Evolutionary conservation across 805 yeast genomes (phyloP), one percentile per base, ranked within the genome.

Genomic region (Saccharomycopsis sp.): DNA sequence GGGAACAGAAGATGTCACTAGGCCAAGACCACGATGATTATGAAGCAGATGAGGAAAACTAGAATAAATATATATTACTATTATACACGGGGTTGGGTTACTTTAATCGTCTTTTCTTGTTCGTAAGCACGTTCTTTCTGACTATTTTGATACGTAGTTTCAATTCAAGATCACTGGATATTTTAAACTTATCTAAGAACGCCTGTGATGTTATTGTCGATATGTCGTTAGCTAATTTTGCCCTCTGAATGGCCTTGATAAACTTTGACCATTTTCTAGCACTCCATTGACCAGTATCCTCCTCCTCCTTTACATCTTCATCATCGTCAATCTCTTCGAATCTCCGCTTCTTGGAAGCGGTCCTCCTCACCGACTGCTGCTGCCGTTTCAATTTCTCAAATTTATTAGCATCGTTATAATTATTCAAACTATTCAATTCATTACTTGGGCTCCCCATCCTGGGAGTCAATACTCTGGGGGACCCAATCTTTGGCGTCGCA

Each of bases 101-200:
- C 29, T 43, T 43, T 4, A 16, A 16, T 24, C 14, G n/a, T 8
- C n/a, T 28, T 28, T 37, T 31, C 3, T 31, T 4, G 13, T 13
- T 16, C n/a, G 19, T 26, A 16, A 36, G 24, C 11, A 38, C 13
- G 16, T 42, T 21, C 20, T 34, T 34, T 21, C 38, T 37, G 16
- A 43, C 43, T 9, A 43, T 16, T n/a, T 32, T 24, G 3, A 46
- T 46, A 6, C 50, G 14, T 9, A 46, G 19, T 22, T 43, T 46
- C 40, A 46, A 21, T 22, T 46, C 50, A 9, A 38, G 5, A 14
- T 24, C 24, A 14, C 28, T 26, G 4, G 11, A 17, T 4, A 46
- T 41, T 3, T 26, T 29, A 29, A 42, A 46, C 40, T 9, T 23
- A n/a, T 26, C 13, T 13, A 37, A n/a, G 13, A 46, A n/a, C n/a